A percentile compares a stretch with the other conserved stretches of the same genome.
Evolutionary conservation across 306 rosid species (phyloP).

Genomic region (Sechiopsis laciniata): DNA sequence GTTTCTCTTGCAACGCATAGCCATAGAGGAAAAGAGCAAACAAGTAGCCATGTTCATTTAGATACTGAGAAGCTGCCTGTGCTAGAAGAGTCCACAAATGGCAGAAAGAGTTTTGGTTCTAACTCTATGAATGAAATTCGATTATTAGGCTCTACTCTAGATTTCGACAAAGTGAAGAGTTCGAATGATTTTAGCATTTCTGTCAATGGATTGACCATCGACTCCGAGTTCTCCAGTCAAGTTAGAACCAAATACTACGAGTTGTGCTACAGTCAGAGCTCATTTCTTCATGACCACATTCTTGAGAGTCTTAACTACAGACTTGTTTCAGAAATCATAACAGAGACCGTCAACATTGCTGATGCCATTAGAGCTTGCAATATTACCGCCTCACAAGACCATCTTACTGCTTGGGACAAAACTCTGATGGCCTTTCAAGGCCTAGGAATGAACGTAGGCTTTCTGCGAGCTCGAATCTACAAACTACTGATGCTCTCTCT

Average conservation of each 20-base stretch:
- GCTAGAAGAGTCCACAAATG: slow-evolving; percentile 27
- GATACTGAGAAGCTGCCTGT: slow-evolving; percentile 6
- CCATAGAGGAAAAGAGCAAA: slow-evolving; percentile 14
- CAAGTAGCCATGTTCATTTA: no score
- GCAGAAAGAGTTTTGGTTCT: slow-evolving; percentile 19
- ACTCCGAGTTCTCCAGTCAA: slow-evolving; percentile 37
- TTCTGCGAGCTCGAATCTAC: slow-evolving; percentile 38
- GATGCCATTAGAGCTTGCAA: slow-evolving; percentile 56
- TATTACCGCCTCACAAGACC: slow-evolving; percentile 27
- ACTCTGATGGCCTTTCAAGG: slow-evolving; percentile 40
- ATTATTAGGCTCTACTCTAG: slow-evolving; percentile 26
- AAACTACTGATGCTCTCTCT: slow-evolving; percentile 30
- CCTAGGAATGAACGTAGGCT: slow-evolving; percentile 49
- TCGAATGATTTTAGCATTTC: slow-evolving; percentile 35
- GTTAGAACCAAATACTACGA: slow-evolving; percentile 40
- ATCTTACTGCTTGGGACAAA: slow-evolving; percentile 37
- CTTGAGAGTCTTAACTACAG: slow-evolving; percentile 44
- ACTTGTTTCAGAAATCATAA: slow-evolving; percentile 43
- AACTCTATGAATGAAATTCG: slow-evolving; percentile 31
- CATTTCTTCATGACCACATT: slow-evolving; percentile 49
- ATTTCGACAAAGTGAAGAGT: slow-evolving; percentile 40
- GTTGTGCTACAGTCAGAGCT: slow-evolving; percentile 47
- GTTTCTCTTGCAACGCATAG: slow-evolving; percentile 19
- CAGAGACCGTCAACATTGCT: slow-evolving; percentile 44
- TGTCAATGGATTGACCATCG: slow-evolving; percentile 39